phyloP scores from a whole-genome alignment of 345 rosid species.

The Boechera stricta region DNA sequence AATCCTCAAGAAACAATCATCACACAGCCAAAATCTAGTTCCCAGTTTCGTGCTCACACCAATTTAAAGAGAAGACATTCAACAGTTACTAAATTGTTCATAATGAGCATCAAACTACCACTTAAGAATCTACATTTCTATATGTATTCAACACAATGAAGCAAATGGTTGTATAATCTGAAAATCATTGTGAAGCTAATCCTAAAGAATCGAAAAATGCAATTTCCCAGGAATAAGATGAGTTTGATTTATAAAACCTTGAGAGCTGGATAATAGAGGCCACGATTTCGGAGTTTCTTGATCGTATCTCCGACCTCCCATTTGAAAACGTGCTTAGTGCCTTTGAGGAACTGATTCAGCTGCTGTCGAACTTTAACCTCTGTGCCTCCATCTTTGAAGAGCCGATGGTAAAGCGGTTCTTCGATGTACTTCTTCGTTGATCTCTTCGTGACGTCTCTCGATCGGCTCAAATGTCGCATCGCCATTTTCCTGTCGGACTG shows the following conservation, averaged over 20 bases:
- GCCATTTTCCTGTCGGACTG: slow-evolving; percentile 51
- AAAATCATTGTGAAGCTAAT: background rate
- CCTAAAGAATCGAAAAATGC: background rate
- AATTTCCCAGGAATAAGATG: background rate
- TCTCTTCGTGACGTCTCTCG: slow-evolving; percentile 63
- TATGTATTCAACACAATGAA: background rate
- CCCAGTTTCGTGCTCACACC: background rate
- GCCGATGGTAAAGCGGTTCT: slow-evolving; percentile 68
- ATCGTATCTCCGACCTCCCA: slow-evolving; percentile 95
- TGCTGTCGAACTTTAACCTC: slow-evolving; percentile 71
- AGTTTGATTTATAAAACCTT: slow-evolving; percentile 55
- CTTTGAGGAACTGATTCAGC: slow-evolving; percentile 76
- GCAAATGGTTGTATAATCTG: background rate
- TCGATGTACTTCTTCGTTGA: slow-evolving; percentile 92
- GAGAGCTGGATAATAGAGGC: slow-evolving; percentile 79
- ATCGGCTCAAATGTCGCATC: slow-evolving; percentile 66
- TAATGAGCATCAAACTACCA: background rate
- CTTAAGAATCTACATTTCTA: slow-evolving; percentile 12
- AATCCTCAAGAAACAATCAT: slow-evolving; percentile 16
- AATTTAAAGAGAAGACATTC: slow-evolving; percentile 1
- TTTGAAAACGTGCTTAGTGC: slow-evolving; percentile 86
- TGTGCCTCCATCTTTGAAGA: slow-evolving; percentile 78
- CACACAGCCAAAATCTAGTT: background rate
- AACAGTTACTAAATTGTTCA: background rate
- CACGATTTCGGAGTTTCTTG: slow-evolving; percentile 78